Evolutionary conservation across 2,329 filamentous ascomycete genomes (phyloP), one percentile per base, ranked within the genome.

Genomic region (Zopfia rhizophila): DNA sequence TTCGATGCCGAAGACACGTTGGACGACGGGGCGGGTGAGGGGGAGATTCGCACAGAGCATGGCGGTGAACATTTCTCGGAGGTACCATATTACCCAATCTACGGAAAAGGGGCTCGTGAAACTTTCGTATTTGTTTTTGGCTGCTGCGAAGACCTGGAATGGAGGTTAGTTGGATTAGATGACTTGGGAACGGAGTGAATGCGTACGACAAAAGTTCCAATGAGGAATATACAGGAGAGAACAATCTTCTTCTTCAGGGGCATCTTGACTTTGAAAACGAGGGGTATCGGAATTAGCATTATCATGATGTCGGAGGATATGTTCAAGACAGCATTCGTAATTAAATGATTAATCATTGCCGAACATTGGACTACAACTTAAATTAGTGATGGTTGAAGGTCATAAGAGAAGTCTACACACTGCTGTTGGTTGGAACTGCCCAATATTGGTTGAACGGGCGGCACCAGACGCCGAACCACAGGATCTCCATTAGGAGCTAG

Each of bases 1-100:
- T 18, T 53, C 58, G 3, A 70, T 47, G 17, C 65, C 65, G 61
- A 78, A 76, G 43, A 80, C 47, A 7, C 76, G 73, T 30, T 81
- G 77, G 21, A 84, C 72, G 14, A 86, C 71, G 0, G 80, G 79
- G 78, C 82, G 86, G 51, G 78, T 80, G 36, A 85, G 79, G 0
- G 83, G 83, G 5, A 86, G 72, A 48, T 86, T 86, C 19, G 82
- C 78, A 12, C 85, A 82, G 6, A 80, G 52, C 7, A 69, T 60
- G 3, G 62, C 65, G 3, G 60, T 67, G 0, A 57, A 63, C 0
- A 62, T 57, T 41, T 69, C 65, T 7, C 66, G 62, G 8, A 60
- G 43, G 38, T 69, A 70, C 66, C 66, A 70, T 22, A 53, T 59
- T 8, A 68, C 61, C 66, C 66, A 70, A 0, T 48, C 61, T 3